These are phyloP conservation scores for Hyaloperonospora arabidopsidis DNA, from an alignment of 352 stramenopile genomes.

Conservation along the genomic window DNA sequence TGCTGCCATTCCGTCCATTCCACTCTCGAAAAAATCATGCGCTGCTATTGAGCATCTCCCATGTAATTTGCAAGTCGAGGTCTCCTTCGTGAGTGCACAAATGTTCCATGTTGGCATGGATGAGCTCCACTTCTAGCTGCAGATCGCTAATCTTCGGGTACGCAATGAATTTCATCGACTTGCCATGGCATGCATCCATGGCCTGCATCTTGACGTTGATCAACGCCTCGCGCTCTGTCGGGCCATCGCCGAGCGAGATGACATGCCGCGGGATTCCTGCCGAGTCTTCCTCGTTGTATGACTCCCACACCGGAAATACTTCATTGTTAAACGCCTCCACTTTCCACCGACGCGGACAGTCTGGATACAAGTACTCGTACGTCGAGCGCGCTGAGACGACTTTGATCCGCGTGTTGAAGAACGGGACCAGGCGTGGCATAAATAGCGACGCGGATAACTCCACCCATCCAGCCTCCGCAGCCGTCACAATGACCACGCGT, in stretches of 20 bases:
- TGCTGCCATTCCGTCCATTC: too few species aligned
- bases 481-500: conserved; percentile 84
- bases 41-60: conserved; percentile 65
- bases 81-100: conserved; percentile 77
- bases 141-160: conserved; percentile 82
- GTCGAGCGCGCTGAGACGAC: conserved; percentile 86
- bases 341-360: conserved; percentile 82
- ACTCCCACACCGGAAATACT: conserved; percentile 70
- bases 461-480: conserved; percentile 86
- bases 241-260: conserved; percentile 76
- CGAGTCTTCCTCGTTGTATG: conserved; percentile 45
- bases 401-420: conserved; percentile 77
- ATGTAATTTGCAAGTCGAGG: conserved; percentile 78
- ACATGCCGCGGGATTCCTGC: conserved; percentile 56
- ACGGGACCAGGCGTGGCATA: conserved; percentile 72
- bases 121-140: conserved; percentile 71
- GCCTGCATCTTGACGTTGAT: conserved; percentile 84
- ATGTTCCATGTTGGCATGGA: conserved; percentile 72
- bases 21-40: conserved; percentile 24
- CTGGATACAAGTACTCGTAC: conserved; percentile 85
- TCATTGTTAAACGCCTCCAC: conserved; percentile 85
- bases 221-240: conserved; percentile 74
- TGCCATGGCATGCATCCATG: conserved; percentile 71
- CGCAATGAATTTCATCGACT: conserved; percentile 85
- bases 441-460: conserved; percentile 83